Evolutionary conservation across 179 eudicot genomes (phyloP).

Genomic region (Amaranthus tricolor): DNA sequence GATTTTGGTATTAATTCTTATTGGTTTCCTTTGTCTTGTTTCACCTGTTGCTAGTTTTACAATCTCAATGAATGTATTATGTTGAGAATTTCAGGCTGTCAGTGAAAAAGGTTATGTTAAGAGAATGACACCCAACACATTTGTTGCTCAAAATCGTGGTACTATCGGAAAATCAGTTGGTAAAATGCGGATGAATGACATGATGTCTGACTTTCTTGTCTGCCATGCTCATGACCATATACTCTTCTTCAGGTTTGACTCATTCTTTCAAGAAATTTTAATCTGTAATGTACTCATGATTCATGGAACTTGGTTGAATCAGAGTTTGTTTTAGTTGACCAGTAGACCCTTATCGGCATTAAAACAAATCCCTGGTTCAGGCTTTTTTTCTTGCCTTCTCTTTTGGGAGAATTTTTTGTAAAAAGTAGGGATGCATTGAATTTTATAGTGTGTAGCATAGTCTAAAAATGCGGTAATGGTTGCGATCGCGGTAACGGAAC

Average conservation of each 20-base stretch:
- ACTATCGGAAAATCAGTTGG: slow-evolving; percentile 97
- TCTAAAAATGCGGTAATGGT: too few species aligned
- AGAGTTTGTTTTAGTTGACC: not conserved
- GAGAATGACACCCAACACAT: slow-evolving; percentile 88
- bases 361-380: not conserved
- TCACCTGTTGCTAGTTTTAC: slow-evolving; percentile 7
- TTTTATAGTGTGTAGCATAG: not conserved
- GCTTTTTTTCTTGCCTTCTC: not conserved
- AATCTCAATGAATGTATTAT: slow-evolving; percentile 7
- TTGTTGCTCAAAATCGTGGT: slow-evolving; percentile 84
- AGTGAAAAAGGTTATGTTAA: slow-evolving; percentile 97
- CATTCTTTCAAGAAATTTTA: not conserved
- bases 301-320: slow-evolving; percentile 2
- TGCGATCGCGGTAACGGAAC: too few species aligned
- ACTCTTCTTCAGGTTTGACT: slow-evolving; percentile 77
- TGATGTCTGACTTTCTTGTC: slow-evolving; percentile 93
- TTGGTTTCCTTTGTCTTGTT: not conserved
- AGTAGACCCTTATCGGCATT: not conserved
- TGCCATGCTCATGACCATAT: slow-evolving; percentile 90
- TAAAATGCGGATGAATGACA: slow-evolving; percentile 82
- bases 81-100: slow-evolving; percentile 54
- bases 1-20: slow-evolving; percentile 55
- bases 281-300: not conserved
- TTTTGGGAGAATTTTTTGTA: not conserved
- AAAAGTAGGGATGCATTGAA: not conserved